phyloP scores from a whole-genome alignment of 257 asterid species.

The Scutellaria barbata region DNA sequence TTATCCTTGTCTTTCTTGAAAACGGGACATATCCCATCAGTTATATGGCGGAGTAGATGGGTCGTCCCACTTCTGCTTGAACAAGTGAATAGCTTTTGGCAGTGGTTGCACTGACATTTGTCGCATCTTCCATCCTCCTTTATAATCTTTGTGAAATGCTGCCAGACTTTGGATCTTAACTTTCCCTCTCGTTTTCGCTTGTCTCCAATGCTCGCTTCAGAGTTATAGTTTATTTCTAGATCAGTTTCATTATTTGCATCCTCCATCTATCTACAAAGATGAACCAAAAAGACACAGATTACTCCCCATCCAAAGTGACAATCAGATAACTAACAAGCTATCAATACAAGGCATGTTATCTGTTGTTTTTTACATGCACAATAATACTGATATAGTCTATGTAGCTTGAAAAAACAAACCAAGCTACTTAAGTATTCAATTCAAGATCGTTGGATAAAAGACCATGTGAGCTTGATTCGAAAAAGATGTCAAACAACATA shows the following conservation, averaged over 20 bases:
- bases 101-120: slow-evolving; percentile 83
- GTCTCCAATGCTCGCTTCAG: slow-evolving; percentile 66
- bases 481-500: background rate
- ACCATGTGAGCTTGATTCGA: background rate
- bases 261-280: slow-evolving; percentile 52
- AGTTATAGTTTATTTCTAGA: slow-evolving; percentile 53
- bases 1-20: slow-evolving; percentile 57
- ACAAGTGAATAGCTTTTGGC: slow-evolving; percentile 72
- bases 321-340: slow-evolving; percentile 7
- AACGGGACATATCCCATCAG: slow-evolving; percentile 75
- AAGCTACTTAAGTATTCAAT: background rate
- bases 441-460: background rate
- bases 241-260: slow-evolving; percentile 49
- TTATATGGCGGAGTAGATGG: slow-evolving; percentile 85
- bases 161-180: slow-evolving; percentile 83
- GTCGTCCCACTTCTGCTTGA: slow-evolving; percentile 82
- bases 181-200: slow-evolving; percentile 79
- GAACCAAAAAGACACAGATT: background rate
- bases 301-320: background rate
- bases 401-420: background rate
- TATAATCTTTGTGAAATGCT: slow-evolving; percentile 77
- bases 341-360: background rate
- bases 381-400: slow-evolving; percentile 1
- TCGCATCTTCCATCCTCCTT: slow-evolving; percentile 82
- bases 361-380: background rate